Evolutionary conservation across 805 yeast species (phyloP), one percentile per base, ranked within the genome.

Genomic region (Blastobotrys parvus): DNA sequence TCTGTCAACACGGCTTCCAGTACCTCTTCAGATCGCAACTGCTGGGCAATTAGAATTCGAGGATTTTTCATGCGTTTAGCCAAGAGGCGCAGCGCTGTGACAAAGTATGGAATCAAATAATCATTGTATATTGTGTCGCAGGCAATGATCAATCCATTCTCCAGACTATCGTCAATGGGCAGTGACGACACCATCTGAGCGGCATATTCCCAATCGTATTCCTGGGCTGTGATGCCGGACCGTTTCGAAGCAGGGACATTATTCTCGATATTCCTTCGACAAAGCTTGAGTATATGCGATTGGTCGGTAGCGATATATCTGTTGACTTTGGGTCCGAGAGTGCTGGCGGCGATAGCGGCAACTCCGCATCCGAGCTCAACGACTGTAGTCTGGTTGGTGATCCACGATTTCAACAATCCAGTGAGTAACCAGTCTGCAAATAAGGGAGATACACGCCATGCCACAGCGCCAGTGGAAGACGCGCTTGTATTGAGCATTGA

Each of bases 91-190:
- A 77, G 31, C 0, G 83, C 67, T 4, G 58, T 55, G 13, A 78
- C 59, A 45, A 80, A 70, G 44, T 60, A 69, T 0, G 70, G 71
- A 2, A 79, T 68, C 35, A 81, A 59, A 49, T 63, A 79, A 43
- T 75, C 81, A 52, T 80, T 80, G 61, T 80, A 80, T 3, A 80
- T 68, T 4, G 84, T 74, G 54, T 80, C 88, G 51, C 80, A 75
- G 0, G 83, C 82, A 7, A 80, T 53, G 3, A 80, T 35, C 68
- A 59, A 46, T 74, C 80, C 18, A 2, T 50, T 47, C 2, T 35
- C 47, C 0, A 42, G 41, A 13, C 53, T 39, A 7, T 51, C 44
- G 11, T 35, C 37, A 8, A 65, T 42, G 13, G 53, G 58, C 17
- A 45, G 44, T 21, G 55, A 16, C 20, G 10, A 17, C 10, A 25